Conservation (phyloP, 1,284 basidiomycete species). For the Cryptococcus hybrid region DNA sequence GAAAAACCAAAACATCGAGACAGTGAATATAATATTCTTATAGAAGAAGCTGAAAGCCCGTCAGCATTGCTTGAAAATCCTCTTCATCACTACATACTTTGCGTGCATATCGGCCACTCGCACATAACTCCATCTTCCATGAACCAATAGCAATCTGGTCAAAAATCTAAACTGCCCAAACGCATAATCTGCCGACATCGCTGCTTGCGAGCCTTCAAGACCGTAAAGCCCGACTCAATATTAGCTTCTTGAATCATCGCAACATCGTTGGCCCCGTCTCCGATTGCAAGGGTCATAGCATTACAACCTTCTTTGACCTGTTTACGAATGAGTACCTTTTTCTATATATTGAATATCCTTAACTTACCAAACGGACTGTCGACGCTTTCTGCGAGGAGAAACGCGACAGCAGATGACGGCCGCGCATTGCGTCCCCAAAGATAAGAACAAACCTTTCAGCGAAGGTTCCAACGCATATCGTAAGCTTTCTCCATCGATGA, state of each 20-base stretch:
- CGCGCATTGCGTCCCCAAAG: slow-evolving; percentile 90
- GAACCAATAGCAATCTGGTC: slow-evolving; percentile 87
- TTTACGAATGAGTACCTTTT: not conserved
- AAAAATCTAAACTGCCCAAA: slow-evolving; percentile 96
- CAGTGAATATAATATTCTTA: slow-evolving; percentile 62
- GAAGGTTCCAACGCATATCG: slow-evolving; percentile 73
- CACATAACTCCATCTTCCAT: slow-evolving; percentile 95
- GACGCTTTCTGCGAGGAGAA: slow-evolving; percentile 84
- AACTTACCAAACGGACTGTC: slow-evolving; percentile 81
- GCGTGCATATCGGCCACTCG: slow-evolving; percentile 96
- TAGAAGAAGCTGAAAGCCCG: slow-evolving; percentile 73
- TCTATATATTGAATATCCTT: not conserved
- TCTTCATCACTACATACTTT: slow-evolving; percentile 53
- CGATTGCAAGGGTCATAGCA: slow-evolving; percentile 95
- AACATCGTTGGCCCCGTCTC: slow-evolving; percentile 67
- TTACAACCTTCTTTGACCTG: slow-evolving; percentile 92
- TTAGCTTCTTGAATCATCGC: slow-evolving; percentile 89
- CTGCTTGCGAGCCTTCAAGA: slow-evolving; percentile 94
- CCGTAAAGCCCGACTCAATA: slow-evolving; percentile 89
- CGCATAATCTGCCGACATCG: slow-evolving; percentile 98
- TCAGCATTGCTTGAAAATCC: not conserved
- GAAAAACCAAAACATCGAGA: slow-evolving; percentile 92
- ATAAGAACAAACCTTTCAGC: slow-evolving; percentile 83
- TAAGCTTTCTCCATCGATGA: slow-evolving; percentile 94
- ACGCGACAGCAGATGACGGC: slow-evolving; percentile 69